A percentile compares a stretch with the other conserved stretches of the same genome.
These are phyloP conservation scores for Entomortierella parvispora DNA, from an alignment of 192 early-diverging fungal species.

Conservation along the genomic window DNA sequence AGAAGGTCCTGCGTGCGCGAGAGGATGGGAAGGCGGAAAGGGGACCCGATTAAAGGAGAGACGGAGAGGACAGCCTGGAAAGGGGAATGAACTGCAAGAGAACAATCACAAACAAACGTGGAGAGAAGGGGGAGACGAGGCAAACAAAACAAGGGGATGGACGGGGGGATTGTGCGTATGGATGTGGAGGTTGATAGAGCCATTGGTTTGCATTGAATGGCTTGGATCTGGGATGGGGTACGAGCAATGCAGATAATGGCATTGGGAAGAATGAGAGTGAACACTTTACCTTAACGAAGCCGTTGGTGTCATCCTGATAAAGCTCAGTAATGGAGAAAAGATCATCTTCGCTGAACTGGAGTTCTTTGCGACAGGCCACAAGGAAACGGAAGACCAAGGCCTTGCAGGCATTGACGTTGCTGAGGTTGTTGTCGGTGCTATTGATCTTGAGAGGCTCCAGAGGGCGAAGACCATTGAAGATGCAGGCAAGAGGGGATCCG, in stretches of 20 bases:
- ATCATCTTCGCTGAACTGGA: slow-evolving; percentile 78
- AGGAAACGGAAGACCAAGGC: slow-evolving; percentile 88
- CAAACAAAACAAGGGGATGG: too few species aligned
- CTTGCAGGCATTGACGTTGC: slow-evolving; percentile 77
- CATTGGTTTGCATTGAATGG: too few species aligned
- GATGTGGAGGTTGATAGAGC: background rate
- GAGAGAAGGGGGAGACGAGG: too few species aligned
- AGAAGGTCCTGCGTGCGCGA: background rate
- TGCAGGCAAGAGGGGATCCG: slow-evolving; percentile 72
- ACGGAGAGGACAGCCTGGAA: background rate
- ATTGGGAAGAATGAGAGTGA: background rate
- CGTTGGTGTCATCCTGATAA: slow-evolving; percentile 95
- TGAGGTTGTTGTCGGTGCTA: slow-evolving; percentile 55
- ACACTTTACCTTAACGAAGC: slow-evolving; percentile 87
- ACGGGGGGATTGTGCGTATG: background rate
- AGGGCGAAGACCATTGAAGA: slow-evolving; percentile 78
- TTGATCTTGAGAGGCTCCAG: slow-evolving; percentile 68
- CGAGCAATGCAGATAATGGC: background rate
- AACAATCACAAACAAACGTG: too few species aligned
- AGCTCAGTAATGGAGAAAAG: slow-evolving; percentile 88
- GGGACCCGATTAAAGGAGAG: background rate
- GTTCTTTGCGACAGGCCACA: slow-evolving; percentile 84
- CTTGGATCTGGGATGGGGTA: background rate
- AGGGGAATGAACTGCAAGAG: too few species aligned
- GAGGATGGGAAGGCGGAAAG: background rate